Conservation (phyloP, 2,329 filamentous ascomycete species). For the Pseudogymnoascus sp. region DNA sequence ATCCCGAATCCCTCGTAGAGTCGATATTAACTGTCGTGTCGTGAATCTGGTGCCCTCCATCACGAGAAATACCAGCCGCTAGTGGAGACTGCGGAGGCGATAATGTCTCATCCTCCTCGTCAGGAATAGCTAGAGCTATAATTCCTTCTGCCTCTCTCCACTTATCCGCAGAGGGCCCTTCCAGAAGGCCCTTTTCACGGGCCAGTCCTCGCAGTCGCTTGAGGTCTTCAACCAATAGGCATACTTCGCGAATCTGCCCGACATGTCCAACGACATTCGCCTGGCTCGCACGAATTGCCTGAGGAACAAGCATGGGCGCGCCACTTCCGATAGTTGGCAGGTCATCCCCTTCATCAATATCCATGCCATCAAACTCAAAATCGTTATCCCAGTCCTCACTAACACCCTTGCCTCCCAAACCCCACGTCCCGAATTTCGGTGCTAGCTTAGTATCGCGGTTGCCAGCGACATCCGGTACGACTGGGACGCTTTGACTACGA, state of each 20-base stretch:
- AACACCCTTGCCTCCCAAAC: slow-evolving; percentile 66
- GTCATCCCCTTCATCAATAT: slow-evolving; percentile 33
- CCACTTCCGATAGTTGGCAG: slow-evolving; percentile 31
- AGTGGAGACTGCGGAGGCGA: slow-evolving; percentile 23
- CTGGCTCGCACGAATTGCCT: slow-evolving; percentile 72
- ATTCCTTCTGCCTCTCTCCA: slow-evolving; percentile 83
- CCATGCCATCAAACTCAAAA: slow-evolving; percentile 57
- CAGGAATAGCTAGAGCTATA: slow-evolving; percentile 71
- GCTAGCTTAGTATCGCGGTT: slow-evolving; percentile 47
- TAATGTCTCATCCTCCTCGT: slow-evolving; percentile 44
- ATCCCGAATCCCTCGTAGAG: slow-evolving; percentile 38
- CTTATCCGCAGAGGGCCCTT: slow-evolving; percentile 50
- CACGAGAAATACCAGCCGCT: slow-evolving; percentile 8
- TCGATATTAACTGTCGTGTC: slow-evolving; percentile 32
- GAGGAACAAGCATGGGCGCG: slow-evolving; percentile 61
- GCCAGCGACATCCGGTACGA: slow-evolving; percentile 52
- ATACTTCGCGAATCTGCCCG: slow-evolving; percentile 74
- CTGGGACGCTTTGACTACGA: slow-evolving; percentile 73
- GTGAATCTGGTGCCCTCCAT: background rate
- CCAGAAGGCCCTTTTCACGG: slow-evolving; percentile 55
- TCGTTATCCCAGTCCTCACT: slow-evolving; percentile 89
- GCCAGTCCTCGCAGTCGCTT: slow-evolving; percentile 69
- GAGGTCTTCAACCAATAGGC: slow-evolving; percentile 71
- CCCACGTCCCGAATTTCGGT: slow-evolving; percentile 75
- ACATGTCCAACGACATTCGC: slow-evolving; percentile 77